phyloP scores from a whole-genome alignment of 306 rosid genomes.

The Carpinus viminea region DNA sequence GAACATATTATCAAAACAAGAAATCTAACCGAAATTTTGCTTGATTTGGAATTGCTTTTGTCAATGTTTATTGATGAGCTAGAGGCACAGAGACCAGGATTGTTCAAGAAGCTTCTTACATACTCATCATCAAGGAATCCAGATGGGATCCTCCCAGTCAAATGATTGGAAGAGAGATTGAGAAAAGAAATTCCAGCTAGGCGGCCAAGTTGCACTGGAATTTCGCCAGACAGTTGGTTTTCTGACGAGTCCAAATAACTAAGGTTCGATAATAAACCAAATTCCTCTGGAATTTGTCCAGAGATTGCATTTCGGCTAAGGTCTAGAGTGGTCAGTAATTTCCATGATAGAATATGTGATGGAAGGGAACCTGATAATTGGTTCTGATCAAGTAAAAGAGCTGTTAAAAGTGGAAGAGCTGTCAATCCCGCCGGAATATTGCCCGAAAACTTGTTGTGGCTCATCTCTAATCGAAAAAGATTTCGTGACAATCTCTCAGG shows the following conservation, averaged over 20 bases:
- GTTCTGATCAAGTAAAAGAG: constrained; percentile 56
- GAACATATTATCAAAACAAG: too few species aligned
- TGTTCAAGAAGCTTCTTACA: constrained; percentile 62
- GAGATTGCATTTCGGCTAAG: constrained; percentile 50
- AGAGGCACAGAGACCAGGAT: neutral
- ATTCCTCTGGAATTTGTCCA: constrained; percentile 48
- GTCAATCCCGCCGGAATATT: constrained; percentile 34
- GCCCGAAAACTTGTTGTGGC: too few species aligned
- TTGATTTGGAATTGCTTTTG: too few species aligned
- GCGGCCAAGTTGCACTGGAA: constrained; percentile 39
- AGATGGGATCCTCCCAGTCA: constrained; percentile 58
- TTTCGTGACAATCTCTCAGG: too few species aligned
- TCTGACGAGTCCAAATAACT: constrained; percentile 58
- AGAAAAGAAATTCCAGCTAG: constrained; percentile 3
- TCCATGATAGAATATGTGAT: constrained; percentile 48
- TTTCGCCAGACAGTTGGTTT: constrained; percentile 62
- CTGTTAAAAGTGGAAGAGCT: constrained; percentile 32
- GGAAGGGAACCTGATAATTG: constrained; percentile 54
- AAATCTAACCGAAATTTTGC: too few species aligned
- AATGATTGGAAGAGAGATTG: constrained; percentile 58
- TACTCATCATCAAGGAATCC: constrained; percentile 35
- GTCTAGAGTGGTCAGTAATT: constrained; percentile 35
- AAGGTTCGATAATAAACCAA: constrained; percentile 44
- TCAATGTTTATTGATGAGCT: too few species aligned
- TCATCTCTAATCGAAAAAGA: too few species aligned